Evolutionary conservation across 164 flowering plant genomes (phyloP), one percentile per base, ranked within the genome.

Genomic region (Platanus orientalis): DNA sequence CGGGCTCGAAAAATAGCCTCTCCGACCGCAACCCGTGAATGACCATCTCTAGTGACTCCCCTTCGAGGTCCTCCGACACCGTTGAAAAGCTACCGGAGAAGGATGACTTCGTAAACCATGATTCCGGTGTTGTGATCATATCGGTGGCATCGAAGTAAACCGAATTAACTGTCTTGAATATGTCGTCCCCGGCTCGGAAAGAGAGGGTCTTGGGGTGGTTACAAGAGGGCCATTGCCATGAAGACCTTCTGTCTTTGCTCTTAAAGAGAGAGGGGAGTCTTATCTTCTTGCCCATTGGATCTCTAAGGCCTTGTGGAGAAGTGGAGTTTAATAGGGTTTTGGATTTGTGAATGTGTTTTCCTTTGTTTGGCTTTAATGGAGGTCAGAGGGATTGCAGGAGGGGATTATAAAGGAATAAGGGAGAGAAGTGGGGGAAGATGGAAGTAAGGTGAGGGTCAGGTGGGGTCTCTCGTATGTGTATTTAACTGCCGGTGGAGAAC

Each of bases 1-100:
- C 85, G 0, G 88, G 92, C 62, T 88, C 81, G 27, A 86, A 85
- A n/a, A n/a, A n/a, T n/a, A n/a, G n/a, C n/a, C n/a, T n/a, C n/a
- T n/a, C n/a, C n/a, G n/a, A n/a, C n/a, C n/a, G n/a, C n/a, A n/a
- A n/a, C n/a, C n/a, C n/a, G n/a, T n/a, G n/a, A n/a, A n/a, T n/a
- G n/a, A n/a, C n/a, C n/a, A n/a, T n/a, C n/a, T n/a, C n/a, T n/a
- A n/a, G n/a, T n/a, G n/a, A n/a, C n/a, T n/a, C n/a, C 9, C n/a
- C 76, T 4, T 58, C 72, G 6, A 60, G 52, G 14, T 74, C 72
- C 12, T 68, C 74, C 0, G 79, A 74, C 39, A 62, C 57, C 0
- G 77, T 71, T 0, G 86, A 77, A 62, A 75, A 76, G 54, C 80
- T 79, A 3, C 58, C 59, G 0, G 72, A 71, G 27, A 73, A 72